Percentiles rank a stretch among this genome's conserved stretches.
Evolutionary conservation across 192 early-diverging fungal species (phyloP).

Genomic region (Backusella liffmaniae): DNA sequence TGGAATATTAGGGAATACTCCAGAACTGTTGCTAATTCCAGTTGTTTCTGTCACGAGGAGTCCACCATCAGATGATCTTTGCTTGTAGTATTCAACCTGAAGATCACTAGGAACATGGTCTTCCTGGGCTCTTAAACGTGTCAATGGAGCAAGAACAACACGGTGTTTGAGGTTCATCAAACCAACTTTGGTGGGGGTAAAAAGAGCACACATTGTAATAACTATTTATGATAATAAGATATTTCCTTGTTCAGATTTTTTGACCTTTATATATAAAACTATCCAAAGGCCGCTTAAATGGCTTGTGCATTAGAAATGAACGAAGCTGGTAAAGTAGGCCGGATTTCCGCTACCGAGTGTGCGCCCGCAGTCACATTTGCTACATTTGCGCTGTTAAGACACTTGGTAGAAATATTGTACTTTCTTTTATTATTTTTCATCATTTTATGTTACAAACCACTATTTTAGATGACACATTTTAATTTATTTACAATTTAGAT

Average conservation of each 20-base stretch:
- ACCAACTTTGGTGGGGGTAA: slow-evolving; percentile 21
- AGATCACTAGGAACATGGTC: slow-evolving; percentile 14
- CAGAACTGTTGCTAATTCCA: neutral
- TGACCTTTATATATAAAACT: neutral
- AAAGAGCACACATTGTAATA: neutral
- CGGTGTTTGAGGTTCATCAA: slow-evolving; percentile 16
- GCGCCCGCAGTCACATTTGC: neutral
- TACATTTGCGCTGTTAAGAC: neutral
- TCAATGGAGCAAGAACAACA: slow-evolving; percentile 22
- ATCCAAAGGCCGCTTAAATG: neutral
- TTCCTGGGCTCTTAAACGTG: slow-evolving; percentile 8
- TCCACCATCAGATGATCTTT: slow-evolving; percentile 22
- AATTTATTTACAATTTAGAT: slow-evolving; percentile 7
- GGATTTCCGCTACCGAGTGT: neutral
- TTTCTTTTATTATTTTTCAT: no score
- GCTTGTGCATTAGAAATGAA: no score
- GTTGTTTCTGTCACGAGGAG: slow-evolving; percentile 27
- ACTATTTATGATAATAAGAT: neutral
- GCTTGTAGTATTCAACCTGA: slow-evolving; percentile 18
- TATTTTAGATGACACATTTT: neutral
- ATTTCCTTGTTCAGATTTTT: neutral
- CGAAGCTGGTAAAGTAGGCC: neutral
- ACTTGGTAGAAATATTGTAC: no score
- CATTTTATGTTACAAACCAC: neutral
- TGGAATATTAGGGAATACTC: slow-evolving; percentile 23